Evolutionary conservation across 108 stramenopile species (phyloP).

Genomic region (Schizochytrium sp.): DNA sequence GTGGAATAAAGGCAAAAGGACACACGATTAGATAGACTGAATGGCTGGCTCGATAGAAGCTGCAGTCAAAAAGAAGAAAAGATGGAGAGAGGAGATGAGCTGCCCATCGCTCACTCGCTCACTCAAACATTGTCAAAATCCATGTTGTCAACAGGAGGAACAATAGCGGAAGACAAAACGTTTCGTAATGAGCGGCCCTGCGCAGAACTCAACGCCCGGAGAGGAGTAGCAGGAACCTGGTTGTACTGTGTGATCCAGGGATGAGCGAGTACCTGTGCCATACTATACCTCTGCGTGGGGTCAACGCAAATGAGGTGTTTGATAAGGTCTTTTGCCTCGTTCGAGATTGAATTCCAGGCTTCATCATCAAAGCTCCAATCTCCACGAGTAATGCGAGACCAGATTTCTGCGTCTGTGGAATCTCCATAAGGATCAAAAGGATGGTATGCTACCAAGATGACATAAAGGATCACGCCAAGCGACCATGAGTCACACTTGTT

Average conservation of each 20-base stretch:
- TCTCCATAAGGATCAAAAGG: slow-evolving; percentile 66
- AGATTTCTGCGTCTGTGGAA: slow-evolving; percentile 50
- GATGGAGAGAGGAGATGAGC: not conserved
- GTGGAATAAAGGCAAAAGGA: no score
- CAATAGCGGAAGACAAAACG: slow-evolving; percentile 2
- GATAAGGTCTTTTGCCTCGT: slow-evolving; percentile 62
- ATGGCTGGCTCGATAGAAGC: not conserved
- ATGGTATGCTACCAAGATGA: slow-evolving; percentile 70
- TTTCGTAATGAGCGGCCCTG: slow-evolving; percentile 51
- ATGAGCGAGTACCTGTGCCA: slow-evolving; percentile 59
- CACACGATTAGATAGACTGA: no score
- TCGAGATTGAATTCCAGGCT: slow-evolving; percentile 15
- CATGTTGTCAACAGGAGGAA: not conserved
- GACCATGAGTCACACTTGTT: slow-evolving; percentile 67
- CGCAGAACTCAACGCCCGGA: not conserved
- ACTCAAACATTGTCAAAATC: slow-evolving; percentile 49
- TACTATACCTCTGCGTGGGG: slow-evolving; percentile 47
- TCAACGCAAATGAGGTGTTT: slow-evolving; percentile 58
- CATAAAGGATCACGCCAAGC: slow-evolving; percentile 69
- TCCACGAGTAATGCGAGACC: slow-evolving; percentile 52
- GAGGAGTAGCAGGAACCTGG: slow-evolving; percentile 27
- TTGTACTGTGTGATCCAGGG: slow-evolving; percentile 64
- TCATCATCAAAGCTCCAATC: slow-evolving; percentile 49
- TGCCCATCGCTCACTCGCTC: not conserved
- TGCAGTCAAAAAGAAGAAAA: not conserved